Evolutionary conservation across 331 rosid species (phyloP).

Genomic region (Malus hybrid): DNA sequence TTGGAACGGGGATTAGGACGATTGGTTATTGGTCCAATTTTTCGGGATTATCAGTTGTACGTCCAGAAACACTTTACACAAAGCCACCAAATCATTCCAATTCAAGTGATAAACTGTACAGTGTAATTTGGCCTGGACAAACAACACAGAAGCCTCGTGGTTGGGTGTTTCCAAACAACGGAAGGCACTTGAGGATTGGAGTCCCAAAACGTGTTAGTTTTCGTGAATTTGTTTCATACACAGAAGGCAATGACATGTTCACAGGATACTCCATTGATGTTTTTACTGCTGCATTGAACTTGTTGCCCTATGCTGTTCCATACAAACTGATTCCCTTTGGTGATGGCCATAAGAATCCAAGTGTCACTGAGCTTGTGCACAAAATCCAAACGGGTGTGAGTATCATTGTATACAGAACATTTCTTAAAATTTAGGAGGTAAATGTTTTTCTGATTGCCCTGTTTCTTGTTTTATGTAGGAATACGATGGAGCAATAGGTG

Average conservation of each 20-base stretch:
- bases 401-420: slow-evolving; percentile 2
- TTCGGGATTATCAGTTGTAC: slow-evolving; percentile 58
- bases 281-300: slow-evolving; percentile 65
- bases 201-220: slow-evolving; percentile 60
- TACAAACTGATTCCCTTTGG: slow-evolving; percentile 52
- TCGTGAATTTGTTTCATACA: slow-evolving; percentile 48
- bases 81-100: slow-evolving; percentile 41
- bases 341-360: slow-evolving; percentile 61
- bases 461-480: slow-evolving; percentile 33
- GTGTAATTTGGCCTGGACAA: slow-evolving; percentile 84
- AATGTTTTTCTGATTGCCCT: slow-evolving; percentile 8
- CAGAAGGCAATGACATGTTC: slow-evolving; percentile 49
- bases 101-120: slow-evolving; percentile 30
- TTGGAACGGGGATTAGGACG: slow-evolving; percentile 57
- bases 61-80: slow-evolving; percentile 54
- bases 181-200: slow-evolving; percentile 70
- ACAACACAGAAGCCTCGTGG: slow-evolving; percentile 70
- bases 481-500: slow-evolving; percentile 73
- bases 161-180: slow-evolving; percentile 88
- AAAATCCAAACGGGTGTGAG: slow-evolving; percentile 70
- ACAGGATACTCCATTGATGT: slow-evolving; percentile 90
- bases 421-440: slow-evolving; percentile 12
- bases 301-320: slow-evolving; percentile 86
- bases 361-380: slow-evolving; percentile 53
- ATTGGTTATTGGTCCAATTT: slow-evolving; percentile 92